These are phyloP conservation scores for Claviceps paspali DNA, from an alignment of 2,329 filamentous ascomycete genomes.

Conservation along the genomic window DNA sequence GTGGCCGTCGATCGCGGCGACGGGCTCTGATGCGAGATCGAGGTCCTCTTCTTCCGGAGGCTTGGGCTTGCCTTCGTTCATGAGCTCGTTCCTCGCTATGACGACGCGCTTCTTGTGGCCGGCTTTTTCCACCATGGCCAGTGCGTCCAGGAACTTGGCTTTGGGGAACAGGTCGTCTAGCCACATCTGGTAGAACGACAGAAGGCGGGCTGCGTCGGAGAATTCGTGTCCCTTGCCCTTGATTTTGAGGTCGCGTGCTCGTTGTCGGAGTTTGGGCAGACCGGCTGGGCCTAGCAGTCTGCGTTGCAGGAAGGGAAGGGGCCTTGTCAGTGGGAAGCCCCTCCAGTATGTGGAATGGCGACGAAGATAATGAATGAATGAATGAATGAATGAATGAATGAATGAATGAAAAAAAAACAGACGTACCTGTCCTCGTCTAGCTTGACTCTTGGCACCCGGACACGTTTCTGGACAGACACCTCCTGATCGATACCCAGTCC, in stretches of 20 bases:
- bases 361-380: not conserved
- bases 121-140: slow-evolving; percentile 82
- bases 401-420: not conserved
- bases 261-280: slow-evolving; percentile 64
- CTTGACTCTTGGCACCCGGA: slow-evolving; percentile 59
- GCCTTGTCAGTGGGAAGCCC: too few relatives aligned
- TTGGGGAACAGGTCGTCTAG: slow-evolving; percentile 92
- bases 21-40: too few relatives aligned
- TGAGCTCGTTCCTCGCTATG: slow-evolving; percentile 64
- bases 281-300: slow-evolving; percentile 73
- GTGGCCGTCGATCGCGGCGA: too few relatives aligned
- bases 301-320: not conserved
- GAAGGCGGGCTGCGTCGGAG: slow-evolving; percentile 63
- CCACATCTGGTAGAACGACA: slow-evolving; percentile 92
- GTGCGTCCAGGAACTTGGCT: slow-evolving; percentile 80
- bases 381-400: not conserved
- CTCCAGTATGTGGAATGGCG: not conserved
- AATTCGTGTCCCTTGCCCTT: slow-evolving; percentile 97
- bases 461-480: slow-evolving; percentile 64
- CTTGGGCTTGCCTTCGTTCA: slow-evolving; percentile 56
- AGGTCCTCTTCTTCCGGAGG: slow-evolving; percentile 17
- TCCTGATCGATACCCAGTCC: slow-evolving; percentile 73
- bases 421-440: slow-evolving; percentile 63
- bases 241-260: slow-evolving; percentile 57
- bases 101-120: slow-evolving; percentile 73